Evolutionary conservation across 768 basidiomycete species (phyloP), one percentile per base, ranked within the genome.

Genomic region (Tylopilus plumbeoviolaceoides): DNA sequence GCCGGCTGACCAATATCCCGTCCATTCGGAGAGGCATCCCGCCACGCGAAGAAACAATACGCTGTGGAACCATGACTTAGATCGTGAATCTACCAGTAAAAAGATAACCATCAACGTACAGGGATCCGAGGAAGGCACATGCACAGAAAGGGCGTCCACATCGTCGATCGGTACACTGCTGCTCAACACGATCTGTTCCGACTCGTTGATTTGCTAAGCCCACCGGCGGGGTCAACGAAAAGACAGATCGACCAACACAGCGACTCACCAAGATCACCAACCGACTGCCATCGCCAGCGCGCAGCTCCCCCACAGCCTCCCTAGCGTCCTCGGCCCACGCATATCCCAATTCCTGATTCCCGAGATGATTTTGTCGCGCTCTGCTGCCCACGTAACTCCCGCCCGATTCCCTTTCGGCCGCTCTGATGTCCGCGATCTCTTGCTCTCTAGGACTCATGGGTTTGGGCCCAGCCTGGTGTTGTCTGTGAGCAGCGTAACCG

Each of bases 381-480:
- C 76, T 73, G 58, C 80, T 85, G 7, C 83, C 85, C 55, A 82
- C 78, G 58, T 85, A 87, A 1, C 67, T 65, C 44, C 70, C 71
- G 47, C 74, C 78, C 9, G 76, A 77, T 50, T 75, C 72, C n/a
- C 81, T 76, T 65, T 95, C 95, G 4, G 90, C 89, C 1, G 82
- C 80, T 44, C 79, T 81, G 54, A 95, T 78, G 50, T 86, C 84
- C 0, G 79, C 86, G 56, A 95, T 77, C 66, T 95, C 93, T 54
- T 84, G 79, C 69, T 98, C 95, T 30, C 86, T 79, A 0, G 81
- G 79, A 36, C 86, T 91, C 60, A 97, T 75, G 1, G 94, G 95
- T 56, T 89, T 79, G 2, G 91, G 89, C 1, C 91, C 89, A 30
- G 80, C 73, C 45, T 81, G 67, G 63, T 92, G 89, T 15, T 75